A percentile compares a stretch with the other conserved stretches of the same genome.
These are phyloP conservation scores for Exophiala sp. DNA, from an alignment of 2,329 filamentous ascomycete genomes.

Conservation along the genomic window DNA sequence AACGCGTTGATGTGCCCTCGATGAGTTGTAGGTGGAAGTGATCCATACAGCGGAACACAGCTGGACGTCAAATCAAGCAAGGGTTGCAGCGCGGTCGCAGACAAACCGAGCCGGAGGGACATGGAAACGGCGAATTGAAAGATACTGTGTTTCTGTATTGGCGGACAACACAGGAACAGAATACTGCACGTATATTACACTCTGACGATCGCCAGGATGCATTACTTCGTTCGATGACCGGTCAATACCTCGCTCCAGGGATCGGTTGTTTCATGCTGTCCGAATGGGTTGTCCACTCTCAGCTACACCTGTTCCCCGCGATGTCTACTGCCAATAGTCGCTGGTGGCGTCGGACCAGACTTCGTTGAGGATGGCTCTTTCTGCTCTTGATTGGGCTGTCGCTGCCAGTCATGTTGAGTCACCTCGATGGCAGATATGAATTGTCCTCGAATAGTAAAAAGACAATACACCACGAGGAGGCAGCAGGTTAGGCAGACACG, in stretches of 20 bases:
- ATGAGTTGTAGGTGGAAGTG: not conserved
- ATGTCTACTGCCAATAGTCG: not conserved
- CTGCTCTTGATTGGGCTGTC: not conserved
- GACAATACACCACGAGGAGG: too few relatives aligned
- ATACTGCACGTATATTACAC: not conserved
- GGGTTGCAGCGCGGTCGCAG: slow-evolving; percentile 18
- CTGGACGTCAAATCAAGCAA: slow-evolving; percentile 21
- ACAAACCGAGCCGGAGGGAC: not conserved
- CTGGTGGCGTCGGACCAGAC: not conserved
- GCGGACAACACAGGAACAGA: not conserved
- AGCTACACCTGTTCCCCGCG: not conserved
- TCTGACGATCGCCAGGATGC: too few relatives aligned
- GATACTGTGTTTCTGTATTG: slow-evolving; percentile 2
- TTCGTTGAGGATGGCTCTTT: not conserved
- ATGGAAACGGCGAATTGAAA: not conserved
- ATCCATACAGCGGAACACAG: not conserved
- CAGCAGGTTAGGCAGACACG: slow-evolving; percentile 1
- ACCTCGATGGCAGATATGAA: slow-evolving; percentile 5
- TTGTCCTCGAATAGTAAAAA: too few relatives aligned
- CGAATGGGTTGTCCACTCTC: not conserved
- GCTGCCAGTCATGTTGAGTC: not conserved
- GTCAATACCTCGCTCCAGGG: not conserved
- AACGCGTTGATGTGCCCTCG: slow-evolving; percentile 1
- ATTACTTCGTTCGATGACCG: too few relatives aligned
- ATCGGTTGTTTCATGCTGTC: slow-evolving; percentile 13